Evolutionary conservation across 257 asterid species (phyloP).

Genomic region (Plantago elongata): DNA sequence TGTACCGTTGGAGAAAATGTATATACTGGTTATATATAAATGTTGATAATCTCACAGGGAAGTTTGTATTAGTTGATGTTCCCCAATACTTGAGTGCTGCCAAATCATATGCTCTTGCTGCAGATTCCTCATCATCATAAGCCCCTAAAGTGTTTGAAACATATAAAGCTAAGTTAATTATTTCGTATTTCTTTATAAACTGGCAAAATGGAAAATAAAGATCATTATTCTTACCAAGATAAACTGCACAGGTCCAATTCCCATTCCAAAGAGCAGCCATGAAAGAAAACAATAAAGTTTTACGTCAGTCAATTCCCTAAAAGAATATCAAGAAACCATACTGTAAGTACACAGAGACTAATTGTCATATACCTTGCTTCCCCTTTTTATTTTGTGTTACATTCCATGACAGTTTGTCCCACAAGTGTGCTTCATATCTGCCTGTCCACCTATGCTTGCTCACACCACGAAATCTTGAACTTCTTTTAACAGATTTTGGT

Average conservation of each 20-base stretch:
- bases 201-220: background rate
- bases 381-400: constrained; percentile 61
- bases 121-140: constrained; percentile 44
- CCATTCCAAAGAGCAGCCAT: background rate
- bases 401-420: constrained; percentile 65
- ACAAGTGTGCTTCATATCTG: constrained; percentile 54
- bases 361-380: constrained; percentile 34
- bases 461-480: constrained; percentile 33
- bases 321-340: too few species aligned
- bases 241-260: constrained; percentile 26
- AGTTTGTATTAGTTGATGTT: constrained; percentile 33
- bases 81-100: constrained; percentile 47
- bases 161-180: background rate
- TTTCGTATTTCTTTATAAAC: background rate
- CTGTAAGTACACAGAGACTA: background rate
- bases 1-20: background rate
- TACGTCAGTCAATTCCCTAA: background rate
- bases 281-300: constrained; percentile 3
- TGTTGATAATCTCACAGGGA: constrained; percentile 18
- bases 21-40: background rate
- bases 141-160: constrained; percentile 29
- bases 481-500: constrained; percentile 24
- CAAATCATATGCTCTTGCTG: constrained; percentile 43
- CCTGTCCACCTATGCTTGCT: constrained; percentile 60
- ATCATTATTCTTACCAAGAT: constrained; percentile 32